Base-by-base conservation (phyloP, 1,284 basidiomycete genomes). In the Ustilago lituana region DNA sequence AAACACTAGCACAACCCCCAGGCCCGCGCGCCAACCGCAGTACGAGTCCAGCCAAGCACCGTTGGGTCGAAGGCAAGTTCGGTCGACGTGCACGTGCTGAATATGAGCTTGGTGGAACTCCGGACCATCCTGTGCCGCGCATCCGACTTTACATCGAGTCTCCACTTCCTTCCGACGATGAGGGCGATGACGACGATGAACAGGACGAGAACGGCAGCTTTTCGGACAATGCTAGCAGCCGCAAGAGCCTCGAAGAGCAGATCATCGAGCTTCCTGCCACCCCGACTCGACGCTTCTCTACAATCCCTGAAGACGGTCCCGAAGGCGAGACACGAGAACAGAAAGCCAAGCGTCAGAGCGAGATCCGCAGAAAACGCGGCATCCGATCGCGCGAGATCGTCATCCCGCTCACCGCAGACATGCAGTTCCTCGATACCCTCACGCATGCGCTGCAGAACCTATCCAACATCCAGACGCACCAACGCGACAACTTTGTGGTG, bases 341-440 rank as follows among this genome's bases (percentile, higher is more conserved):
- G 35, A 71, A 71, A 44, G 59, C 19, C n/a, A 23, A 55, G 22
- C 58, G 63, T 45, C 68, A 65, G 33, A 46, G 39, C 37, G 68
- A 71, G 38, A 71, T 71, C 20, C 58, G 63, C 12, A 32, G 55
- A 11, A 62, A 59, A 22, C 62, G 63, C 24, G 67, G 67, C 19
- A 52, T 44, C 4, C 56, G 61, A 7, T 62, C 68, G 8, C 62
- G 68, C 26, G 62, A 71, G 22, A 52, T 93, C 17, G 85, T 93
- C 57, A 90, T 96, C 40, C 91, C 92, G 2, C 87, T 97, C 10
- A 86, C 86, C 17, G 89, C 92, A 29, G 93, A 96, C 77, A 86
- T 88, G 27, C 87, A 84, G 1, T 97, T 98, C 84, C 91, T 94
- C 81, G 86, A 89, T 36, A 86, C 92, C 8, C 87, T 95, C 37